Conservation (phyloP, 208 protist species). For the Entamoeba invadens region DNA sequence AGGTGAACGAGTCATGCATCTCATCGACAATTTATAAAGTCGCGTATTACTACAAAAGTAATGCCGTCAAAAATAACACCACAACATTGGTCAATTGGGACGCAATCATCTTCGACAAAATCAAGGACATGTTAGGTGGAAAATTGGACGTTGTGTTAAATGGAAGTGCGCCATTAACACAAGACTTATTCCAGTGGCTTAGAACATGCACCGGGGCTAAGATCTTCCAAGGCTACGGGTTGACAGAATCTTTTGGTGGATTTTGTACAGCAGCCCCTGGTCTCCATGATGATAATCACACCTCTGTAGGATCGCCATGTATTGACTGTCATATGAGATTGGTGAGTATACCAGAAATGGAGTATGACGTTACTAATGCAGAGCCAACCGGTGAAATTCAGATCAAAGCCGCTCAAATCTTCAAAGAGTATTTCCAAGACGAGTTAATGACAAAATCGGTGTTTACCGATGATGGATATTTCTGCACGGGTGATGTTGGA, state of each 20-base stretch:
- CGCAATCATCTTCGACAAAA: not conserved
- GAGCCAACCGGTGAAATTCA: constrained; percentile 5
- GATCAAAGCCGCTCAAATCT: not conserved
- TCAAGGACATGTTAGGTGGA: not conserved
- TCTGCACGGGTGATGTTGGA: constrained; percentile 19
- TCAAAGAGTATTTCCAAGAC: constrained; percentile 23
- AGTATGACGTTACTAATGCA: not conserved
- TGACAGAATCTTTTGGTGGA: not conserved
- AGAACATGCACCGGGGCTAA: not conserved
- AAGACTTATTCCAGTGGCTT: not conserved
- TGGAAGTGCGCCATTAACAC: not conserved
- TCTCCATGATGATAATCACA: not conserved
- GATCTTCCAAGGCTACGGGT: not conserved
- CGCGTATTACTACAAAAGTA: not conserved
- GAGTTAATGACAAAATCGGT: not conserved
- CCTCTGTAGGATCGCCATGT: not conserved
- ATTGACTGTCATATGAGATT: not conserved
- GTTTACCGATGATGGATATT: constrained; percentile 18
- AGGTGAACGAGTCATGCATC: not conserved
- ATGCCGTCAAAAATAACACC: not conserved
- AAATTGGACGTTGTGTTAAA: not conserved
- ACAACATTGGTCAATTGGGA: not conserved
- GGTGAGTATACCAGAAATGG: not conserved
- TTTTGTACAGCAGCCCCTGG: not conserved
- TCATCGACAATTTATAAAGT: not conserved